These are phyloP conservation scores for Trichoderma sp. DNA, from an alignment of 2,329 filamentous ascomycete species.

Conservation along the genomic window DNA sequence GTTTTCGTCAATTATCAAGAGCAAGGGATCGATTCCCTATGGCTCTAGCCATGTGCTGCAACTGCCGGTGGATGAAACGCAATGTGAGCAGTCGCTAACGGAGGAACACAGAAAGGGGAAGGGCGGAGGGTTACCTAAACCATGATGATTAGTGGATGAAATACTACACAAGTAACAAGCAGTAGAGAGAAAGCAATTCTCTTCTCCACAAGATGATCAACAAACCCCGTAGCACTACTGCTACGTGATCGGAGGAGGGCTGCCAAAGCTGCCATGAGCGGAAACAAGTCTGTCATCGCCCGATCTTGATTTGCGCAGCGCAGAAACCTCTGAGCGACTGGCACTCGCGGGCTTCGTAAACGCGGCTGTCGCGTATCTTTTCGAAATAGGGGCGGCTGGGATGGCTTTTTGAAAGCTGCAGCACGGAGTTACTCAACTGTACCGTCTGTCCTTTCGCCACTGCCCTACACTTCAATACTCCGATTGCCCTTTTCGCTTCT, in stretches of 20 bases:
- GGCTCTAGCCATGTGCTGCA: neutral
- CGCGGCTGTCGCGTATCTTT: neutral
- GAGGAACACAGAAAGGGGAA: neutral
- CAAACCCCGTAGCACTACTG: neutral
- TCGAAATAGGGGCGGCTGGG: neutral
- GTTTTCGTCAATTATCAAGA: neutral
- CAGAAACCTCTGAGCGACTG: neutral
- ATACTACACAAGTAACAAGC: neutral
- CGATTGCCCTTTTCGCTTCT: neutral
- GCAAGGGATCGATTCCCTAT: neutral
- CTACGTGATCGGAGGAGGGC: neutral
- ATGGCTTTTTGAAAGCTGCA: neutral
- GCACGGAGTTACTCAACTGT: neutral
- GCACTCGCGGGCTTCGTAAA: neutral
- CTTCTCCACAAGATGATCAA: constrained; percentile 18
- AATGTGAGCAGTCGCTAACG: neutral
- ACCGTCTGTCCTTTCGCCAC: neutral
- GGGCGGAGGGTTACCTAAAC: neutral
- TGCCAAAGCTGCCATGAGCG: constrained; percentile 1
- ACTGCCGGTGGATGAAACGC: neutral
- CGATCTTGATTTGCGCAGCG: constrained; percentile 10
- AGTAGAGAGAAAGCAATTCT: neutral
- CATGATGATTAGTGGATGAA: neutral
- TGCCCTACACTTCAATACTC: neutral
- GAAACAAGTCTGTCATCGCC: constrained; percentile 8